Base-by-base conservation (phyloP, 805 yeast species). In the Ogataea glucozyma region DNA sequence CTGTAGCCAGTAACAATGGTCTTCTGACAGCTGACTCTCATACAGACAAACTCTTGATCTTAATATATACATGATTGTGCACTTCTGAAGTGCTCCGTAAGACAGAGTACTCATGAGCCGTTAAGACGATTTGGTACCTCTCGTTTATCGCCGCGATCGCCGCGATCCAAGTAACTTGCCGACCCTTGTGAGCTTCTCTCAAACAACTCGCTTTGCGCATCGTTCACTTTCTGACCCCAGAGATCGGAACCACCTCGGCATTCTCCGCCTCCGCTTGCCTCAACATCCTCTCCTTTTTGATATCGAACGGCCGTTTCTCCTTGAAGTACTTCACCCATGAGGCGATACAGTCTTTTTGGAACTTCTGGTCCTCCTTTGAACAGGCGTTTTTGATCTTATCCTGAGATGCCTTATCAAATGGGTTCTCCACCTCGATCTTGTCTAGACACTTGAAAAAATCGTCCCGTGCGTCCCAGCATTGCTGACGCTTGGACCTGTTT, bases 401-500 rank as follows among this genome's bases (percentile, higher is more conserved):
- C 32, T 70, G 69, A 40, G 67, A 63, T 40, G 71, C 69, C 8
- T 78, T 73, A 47, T 81, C 87, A 41, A 82, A 66, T 14, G 95
- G 85, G 61, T 86, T 85, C 7, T 76, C 78, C 41, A 91, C 81
- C 13, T 76, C 67, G 55, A 84, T 75, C 36, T 66, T 70, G 52
- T 85, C 87, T 37, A 91, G 71, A 62, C 99, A 91, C 7, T 66
- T 73, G 56, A 88, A 88, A 60, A 76, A 89, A 30, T 56, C 54
- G 57, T 91, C 99, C 46, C 99, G 76, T 6, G 91, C 72, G 38
- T 83, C 91, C 98, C 98, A 93, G 69, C 99, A 91, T 46, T 72
- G 69, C 58, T 79, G 75, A 51, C 98, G 77, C 52, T 81, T 78
- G 20, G 78, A 66, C 56, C 90, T 79, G 58, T 79, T 78, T 26